Evolutionary conservation across 257 asterid species (phyloP).

Genomic region (Ligustrum vulgare): DNA sequence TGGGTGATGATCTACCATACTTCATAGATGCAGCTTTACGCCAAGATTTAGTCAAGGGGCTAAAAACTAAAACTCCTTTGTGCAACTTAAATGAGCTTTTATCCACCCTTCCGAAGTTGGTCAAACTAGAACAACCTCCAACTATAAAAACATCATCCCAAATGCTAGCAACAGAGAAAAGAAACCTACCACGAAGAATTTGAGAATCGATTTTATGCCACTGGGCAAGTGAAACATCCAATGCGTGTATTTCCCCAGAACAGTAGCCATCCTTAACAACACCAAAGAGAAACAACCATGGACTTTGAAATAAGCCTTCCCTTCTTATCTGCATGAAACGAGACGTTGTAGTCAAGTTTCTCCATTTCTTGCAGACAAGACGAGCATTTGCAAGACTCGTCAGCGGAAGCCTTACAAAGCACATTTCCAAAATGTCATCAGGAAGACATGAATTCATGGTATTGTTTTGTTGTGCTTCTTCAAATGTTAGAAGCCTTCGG

Average conservation of each 20-base stretch:
- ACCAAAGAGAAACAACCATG: conserved; percentile 90
- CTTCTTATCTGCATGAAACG: conserved; percentile 80
- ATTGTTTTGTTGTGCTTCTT: conserved; percentile 34
- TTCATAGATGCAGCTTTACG: conserved; percentile 83
- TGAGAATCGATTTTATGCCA: conserved; percentile 85
- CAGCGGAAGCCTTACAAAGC: conserved; percentile 82
- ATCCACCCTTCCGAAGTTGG: conserved; percentile 81
- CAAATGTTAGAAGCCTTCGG: conserved; percentile 43
- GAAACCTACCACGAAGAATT: conserved; percentile 68
- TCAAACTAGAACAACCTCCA: conserved; percentile 96
- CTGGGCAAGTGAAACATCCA: conserved; percentile 64
- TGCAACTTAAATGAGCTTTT: conserved; percentile 85
- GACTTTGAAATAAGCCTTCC: conserved; percentile 63
- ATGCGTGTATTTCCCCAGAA: conserved; percentile 82
- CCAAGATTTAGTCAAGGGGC: conserved; percentile 76
- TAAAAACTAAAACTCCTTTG: conserved; percentile 72
- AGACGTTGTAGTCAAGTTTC: conserved; percentile 58
- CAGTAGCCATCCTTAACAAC: conserved; percentile 77
- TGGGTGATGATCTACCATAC: conserved; percentile 79
- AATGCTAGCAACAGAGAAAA: conserved; percentile 72
- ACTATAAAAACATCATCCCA: conserved; percentile 65
- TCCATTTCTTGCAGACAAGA: conserved; percentile 93
- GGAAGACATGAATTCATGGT: conserved; percentile 68
- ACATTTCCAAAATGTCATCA: conserved; percentile 87
- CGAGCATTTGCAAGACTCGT: conserved; percentile 80